These are phyloP conservation scores for Geotrichum citri-aurantii DNA, from an alignment of 1,139 yeast species.

Conservation along the genomic window DNA sequence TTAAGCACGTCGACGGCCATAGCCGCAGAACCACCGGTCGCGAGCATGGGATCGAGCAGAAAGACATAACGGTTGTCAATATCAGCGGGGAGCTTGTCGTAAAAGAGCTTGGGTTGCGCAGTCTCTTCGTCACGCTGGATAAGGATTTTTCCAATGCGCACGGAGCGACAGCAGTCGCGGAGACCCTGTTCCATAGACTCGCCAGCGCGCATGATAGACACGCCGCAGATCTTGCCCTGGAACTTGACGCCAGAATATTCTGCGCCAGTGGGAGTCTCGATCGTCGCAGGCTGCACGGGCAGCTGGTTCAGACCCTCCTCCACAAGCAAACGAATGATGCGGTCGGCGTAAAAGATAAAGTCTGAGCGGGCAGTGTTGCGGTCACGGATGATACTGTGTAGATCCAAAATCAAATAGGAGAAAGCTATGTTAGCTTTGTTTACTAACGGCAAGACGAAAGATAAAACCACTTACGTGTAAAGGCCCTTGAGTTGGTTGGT, in stretches of 20 bases:
- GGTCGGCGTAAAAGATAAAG: constrained; percentile 88
- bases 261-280: constrained; percentile 73
- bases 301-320: constrained; percentile 92
- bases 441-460: too few relatives aligned
- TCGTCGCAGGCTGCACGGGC: constrained; percentile 65
- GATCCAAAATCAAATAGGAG: neutral
- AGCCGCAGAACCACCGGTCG: constrained; percentile 97
- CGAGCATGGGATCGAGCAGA: constrained; percentile 92
- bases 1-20: constrained; percentile 92
- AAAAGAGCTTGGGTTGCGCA: constrained; percentile 52
- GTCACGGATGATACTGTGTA: constrained; percentile 65
- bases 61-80: constrained; percentile 83
- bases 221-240: constrained; percentile 93
- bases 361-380: constrained; percentile 75
- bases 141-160: constrained; percentile 89
- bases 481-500: constrained; percentile 85
- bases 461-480: constrained; percentile 50
- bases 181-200: constrained; percentile 98
- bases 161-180: constrained; percentile 93
- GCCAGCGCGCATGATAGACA: constrained; percentile 94
- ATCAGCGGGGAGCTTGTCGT: constrained; percentile 90
- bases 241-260: constrained; percentile 73
- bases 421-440: too few relatives aligned
- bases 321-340: constrained; percentile 85
- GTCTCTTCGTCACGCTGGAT: constrained; percentile 97